phyloP scores from a whole-genome alignment of 495 filamentous ascomycete species.

The Cairneyella variabilis region DNA sequence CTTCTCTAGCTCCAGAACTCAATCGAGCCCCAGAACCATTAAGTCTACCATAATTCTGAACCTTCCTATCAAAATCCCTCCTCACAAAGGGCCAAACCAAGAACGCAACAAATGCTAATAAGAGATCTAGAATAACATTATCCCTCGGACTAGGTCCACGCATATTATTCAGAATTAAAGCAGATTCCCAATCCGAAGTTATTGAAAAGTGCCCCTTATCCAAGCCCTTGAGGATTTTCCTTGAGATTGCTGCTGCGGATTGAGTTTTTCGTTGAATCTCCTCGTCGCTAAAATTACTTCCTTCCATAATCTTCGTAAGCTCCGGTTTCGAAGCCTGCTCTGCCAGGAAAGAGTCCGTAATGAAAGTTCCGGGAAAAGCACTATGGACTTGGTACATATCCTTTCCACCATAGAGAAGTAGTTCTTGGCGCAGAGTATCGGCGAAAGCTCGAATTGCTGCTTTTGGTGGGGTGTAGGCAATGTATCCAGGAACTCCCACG shows the following conservation, averaged over 20 bases:
- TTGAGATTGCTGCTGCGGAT: constrained; percentile 16
- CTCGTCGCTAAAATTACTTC: constrained; percentile 16
- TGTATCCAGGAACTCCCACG: constrained; percentile 35
- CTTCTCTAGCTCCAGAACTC: too few species aligned
- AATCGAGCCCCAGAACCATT: too few species aligned
- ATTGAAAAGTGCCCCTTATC: constrained; percentile 24
- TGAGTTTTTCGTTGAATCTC: constrained; percentile 12
- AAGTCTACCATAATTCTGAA: too few species aligned
- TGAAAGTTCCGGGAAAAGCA: constrained; percentile 26
- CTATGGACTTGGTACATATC: constrained; percentile 1
- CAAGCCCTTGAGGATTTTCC: constrained; percentile 18
- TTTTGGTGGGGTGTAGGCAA: constrained; percentile 36
- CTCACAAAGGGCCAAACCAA: background rate
- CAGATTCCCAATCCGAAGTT: background rate
- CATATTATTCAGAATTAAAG: constrained; percentile 6
- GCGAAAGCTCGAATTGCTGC: constrained; percentile 35
- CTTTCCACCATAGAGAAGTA: constrained; percentile 11
- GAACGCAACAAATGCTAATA: background rate
- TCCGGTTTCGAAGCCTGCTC: constrained; percentile 34
- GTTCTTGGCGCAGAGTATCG: constrained; percentile 36
- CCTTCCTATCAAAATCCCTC: constrained; percentile 1
- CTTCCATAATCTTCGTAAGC: constrained; percentile 35
- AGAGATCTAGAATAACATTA: background rate
- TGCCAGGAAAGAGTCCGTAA: constrained; percentile 31
- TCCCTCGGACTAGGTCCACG: constrained; percentile 1